Percentiles rank a stretch among this genome's conserved stretches.
These are phyloP conservation scores for Letharia lupina DNA, from an alignment of 495 filamentous ascomycete genomes.

Conservation along the genomic window DNA sequence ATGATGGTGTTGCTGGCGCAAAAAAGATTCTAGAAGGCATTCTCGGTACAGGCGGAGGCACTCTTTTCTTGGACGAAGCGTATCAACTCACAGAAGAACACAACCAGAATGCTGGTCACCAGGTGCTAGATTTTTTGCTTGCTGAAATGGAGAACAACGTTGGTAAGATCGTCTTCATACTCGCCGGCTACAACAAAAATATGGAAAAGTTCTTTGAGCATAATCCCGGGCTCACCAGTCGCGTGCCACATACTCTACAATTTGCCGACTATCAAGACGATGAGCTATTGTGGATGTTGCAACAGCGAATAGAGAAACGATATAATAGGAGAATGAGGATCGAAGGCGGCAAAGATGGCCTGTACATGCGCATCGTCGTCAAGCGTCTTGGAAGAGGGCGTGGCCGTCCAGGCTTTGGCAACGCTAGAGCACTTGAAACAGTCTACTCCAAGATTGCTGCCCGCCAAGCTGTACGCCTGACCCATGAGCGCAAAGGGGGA, in stretches of 20 bases:
- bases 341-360: slow-evolving; percentile 50
- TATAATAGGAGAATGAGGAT: slow-evolving; percentile 49
- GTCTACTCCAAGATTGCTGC: slow-evolving; percentile 41
- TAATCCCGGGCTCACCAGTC: slow-evolving; percentile 65
- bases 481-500: slow-evolving; percentile 30
- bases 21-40: slow-evolving; percentile 52
- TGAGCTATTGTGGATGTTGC: slow-evolving; percentile 53
- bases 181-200: slow-evolving; percentile 67
- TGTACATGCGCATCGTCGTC: slow-evolving; percentile 57
- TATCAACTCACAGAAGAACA: slow-evolving; percentile 51
- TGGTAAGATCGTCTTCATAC: slow-evolving; percentile 67
- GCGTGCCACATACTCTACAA: slow-evolving; percentile 55
- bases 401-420: slow-evolving; percentile 62
- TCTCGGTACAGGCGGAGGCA: slow-evolving; percentile 52
- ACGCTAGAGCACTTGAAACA: slow-evolving; percentile 63
- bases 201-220: slow-evolving; percentile 78
- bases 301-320: slow-evolving; percentile 38
- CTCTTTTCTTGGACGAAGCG: slow-evolving; percentile 65
- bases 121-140: slow-evolving; percentile 66
- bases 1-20: slow-evolving; percentile 48
- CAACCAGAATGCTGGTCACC: slow-evolving; percentile 39
- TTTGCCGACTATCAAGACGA: slow-evolving; percentile 64
- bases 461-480: slow-evolving; percentile 52
- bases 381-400: slow-evolving; percentile 53
- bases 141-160: slow-evolving; percentile 66